Evolutionary conservation across 1,284 basidiomycete species (phyloP).

Genomic region (Entoloma clypeatum): DNA sequence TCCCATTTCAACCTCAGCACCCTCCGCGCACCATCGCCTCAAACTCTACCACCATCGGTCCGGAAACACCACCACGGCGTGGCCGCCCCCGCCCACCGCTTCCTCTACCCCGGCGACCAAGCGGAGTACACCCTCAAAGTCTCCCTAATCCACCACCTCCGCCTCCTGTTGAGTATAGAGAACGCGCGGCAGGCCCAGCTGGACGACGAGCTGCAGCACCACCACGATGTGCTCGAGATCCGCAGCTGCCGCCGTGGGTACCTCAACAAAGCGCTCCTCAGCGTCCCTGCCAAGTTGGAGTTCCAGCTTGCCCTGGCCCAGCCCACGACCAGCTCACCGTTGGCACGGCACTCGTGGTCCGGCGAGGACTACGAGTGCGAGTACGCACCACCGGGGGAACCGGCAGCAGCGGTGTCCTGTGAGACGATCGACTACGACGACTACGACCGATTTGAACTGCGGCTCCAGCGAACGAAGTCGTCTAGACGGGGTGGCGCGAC

Average conservation of each 20-base stretch:
- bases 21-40: slow-evolving; percentile 13
- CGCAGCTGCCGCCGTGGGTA: slow-evolving; percentile 52
- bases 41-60: slow-evolving; percentile 3
- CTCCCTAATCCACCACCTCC: slow-evolving; percentile 37
- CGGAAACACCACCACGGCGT: slow-evolving; percentile 11
- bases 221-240: slow-evolving; percentile 45
- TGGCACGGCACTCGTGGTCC: slow-evolving; percentile 33
- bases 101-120: slow-evolving; percentile 16
- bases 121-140: slow-evolving; percentile 36
- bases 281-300: slow-evolving; percentile 16
- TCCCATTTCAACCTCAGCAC: slow-evolving; percentile 21
- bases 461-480: slow-evolving; percentile 18
- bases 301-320: slow-evolving; percentile 35
- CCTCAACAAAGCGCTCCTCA: slow-evolving; percentile 40
- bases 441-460: slow-evolving; percentile 15
- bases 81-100: slow-evolving; percentile 11
- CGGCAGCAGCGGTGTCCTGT: no score
- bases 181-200: slow-evolving; percentile 34
- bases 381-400: slow-evolving; percentile 15
- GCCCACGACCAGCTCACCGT: slow-evolving; percentile 40
- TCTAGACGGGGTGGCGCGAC: no score
- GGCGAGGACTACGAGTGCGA: slow-evolving; percentile 32
- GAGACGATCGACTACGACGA: slow-evolving; percentile 16
- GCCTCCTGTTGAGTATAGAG: slow-evolving; percentile 35
- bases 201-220: slow-evolving; percentile 34